phyloP scores from a whole-genome alignment of 139 green algal species.

The Chlorella sp. region DNA sequence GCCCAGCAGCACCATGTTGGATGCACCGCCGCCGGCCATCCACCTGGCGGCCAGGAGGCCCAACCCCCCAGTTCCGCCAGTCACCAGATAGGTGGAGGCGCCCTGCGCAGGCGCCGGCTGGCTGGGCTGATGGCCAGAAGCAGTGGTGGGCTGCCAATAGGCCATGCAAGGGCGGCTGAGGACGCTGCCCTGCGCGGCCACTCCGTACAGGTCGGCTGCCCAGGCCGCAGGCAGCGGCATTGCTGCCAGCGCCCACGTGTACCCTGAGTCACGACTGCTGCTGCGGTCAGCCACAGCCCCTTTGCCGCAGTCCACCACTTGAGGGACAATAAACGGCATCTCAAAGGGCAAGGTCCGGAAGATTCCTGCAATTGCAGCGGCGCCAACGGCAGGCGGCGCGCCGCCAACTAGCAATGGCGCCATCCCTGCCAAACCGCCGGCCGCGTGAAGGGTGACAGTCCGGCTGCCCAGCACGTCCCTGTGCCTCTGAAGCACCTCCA shows the following conservation, averaged over 20 bases:
- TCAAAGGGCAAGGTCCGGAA: constrained; percentile 15
- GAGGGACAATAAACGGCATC: neutral
- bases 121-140: no score
- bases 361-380: constrained; percentile 3
- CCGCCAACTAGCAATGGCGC: no score
- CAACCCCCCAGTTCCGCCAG: constrained; percentile 66
- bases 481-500: neutral
- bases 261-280: neutral
- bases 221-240: neutral
- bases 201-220: constrained; percentile 13
- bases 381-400: neutral
- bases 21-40: constrained; percentile 31
- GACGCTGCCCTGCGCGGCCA: neutral
- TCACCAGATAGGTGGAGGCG: constrained; percentile 40
- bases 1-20: constrained; percentile 21
- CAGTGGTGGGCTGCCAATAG: no score
- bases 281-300: neutral
- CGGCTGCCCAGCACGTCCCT: no score
- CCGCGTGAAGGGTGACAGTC: neutral
- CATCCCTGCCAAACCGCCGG: neutral
- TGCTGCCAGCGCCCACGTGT: neutral
- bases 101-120: no score
- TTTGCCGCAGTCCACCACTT: neutral
- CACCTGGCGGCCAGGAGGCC: constrained; percentile 57
- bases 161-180: constrained; percentile 4